Percentiles rank a stretch among this genome's conserved stretches.
These are phyloP conservation scores for Aquanectria penicillioides DNA, from an alignment of 2,329 filamentous ascomycete species.

Conservation along the genomic window DNA sequence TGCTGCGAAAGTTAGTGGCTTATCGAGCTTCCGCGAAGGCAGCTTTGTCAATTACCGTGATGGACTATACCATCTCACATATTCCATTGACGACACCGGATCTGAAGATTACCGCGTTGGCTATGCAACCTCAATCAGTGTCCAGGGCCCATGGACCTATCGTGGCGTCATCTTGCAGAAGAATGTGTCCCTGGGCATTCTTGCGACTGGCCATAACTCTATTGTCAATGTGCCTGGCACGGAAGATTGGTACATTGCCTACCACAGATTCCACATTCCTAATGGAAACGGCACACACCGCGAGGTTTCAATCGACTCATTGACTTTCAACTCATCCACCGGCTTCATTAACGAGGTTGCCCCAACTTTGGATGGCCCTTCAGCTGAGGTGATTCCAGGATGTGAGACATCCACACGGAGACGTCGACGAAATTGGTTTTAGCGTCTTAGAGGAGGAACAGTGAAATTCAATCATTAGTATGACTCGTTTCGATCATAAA, in stretches of 20 bases:
- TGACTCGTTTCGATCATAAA: too few species aligned
- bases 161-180: constrained; percentile 56
- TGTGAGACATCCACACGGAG: not conserved
- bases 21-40: constrained; percentile 54
- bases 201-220: constrained; percentile 57
- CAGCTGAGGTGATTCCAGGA: constrained; percentile 10
- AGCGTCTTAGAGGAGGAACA: too few species aligned
- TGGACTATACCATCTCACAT: constrained; percentile 58
- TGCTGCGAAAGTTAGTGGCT: constrained; percentile 45
- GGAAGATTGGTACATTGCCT: constrained; percentile 61
- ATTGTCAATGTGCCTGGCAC: constrained; percentile 57
- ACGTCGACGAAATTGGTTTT: not conserved
- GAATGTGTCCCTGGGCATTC: constrained; percentile 52
- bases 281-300: constrained; percentile 54
- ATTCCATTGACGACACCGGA: constrained; percentile 58
- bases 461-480: too few species aligned
- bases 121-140: constrained; percentile 52
- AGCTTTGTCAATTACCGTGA: constrained; percentile 56
- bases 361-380: constrained; percentile 31
- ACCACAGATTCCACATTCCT: constrained; percentile 59
- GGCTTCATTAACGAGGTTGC: constrained; percentile 51
- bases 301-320: constrained; percentile 54
- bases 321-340: constrained; percentile 50
- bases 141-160: constrained; percentile 56
- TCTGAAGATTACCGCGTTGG: constrained; percentile 58